These are phyloP conservation scores for Colletotrichum lindemuthianum DNA, from an alignment of 2,329 filamentous ascomycete species.

Conservation along the genomic window DNA sequence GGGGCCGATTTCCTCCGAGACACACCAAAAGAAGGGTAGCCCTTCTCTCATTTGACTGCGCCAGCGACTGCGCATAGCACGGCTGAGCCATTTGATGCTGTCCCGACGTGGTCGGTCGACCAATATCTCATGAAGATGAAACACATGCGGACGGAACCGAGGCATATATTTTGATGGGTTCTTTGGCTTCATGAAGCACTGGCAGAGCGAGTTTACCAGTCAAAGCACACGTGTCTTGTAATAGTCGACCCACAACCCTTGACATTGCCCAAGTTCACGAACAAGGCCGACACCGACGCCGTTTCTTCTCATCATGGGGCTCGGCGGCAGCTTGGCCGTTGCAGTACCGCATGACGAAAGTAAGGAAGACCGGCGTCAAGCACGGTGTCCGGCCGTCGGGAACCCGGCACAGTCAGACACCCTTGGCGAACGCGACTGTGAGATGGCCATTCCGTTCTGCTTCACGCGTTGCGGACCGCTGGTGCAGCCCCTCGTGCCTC, in stretches of 20 bases:
- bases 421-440: conserved; percentile 8
- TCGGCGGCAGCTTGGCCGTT: conserved; percentile 15
- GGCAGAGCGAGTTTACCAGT: no score
- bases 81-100: neutral
- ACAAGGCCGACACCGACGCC: neutral
- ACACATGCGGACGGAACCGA: neutral
- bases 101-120: neutral
- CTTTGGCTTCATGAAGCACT: neutral
- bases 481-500: no score
- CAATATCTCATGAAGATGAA: neutral
- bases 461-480: no score
- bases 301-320: neutral
- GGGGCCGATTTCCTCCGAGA: conserved; percentile 30
- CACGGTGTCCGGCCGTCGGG: conserved; percentile 22
- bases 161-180: neutral
- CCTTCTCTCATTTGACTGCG: conserved; percentile 1
- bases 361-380: neutral
- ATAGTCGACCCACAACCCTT: no score
- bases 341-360: conserved; percentile 19
- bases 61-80: neutral
- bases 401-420: conserved; percentile 13
- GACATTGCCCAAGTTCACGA: no score
- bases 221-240: no score
- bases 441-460: no score
- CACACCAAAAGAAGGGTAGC: neutral